These are phyloP conservation scores for Hymenoscyphus albidus DNA, from an alignment of 2,329 filamentous ascomycete genomes.

Conservation along the genomic window DNA sequence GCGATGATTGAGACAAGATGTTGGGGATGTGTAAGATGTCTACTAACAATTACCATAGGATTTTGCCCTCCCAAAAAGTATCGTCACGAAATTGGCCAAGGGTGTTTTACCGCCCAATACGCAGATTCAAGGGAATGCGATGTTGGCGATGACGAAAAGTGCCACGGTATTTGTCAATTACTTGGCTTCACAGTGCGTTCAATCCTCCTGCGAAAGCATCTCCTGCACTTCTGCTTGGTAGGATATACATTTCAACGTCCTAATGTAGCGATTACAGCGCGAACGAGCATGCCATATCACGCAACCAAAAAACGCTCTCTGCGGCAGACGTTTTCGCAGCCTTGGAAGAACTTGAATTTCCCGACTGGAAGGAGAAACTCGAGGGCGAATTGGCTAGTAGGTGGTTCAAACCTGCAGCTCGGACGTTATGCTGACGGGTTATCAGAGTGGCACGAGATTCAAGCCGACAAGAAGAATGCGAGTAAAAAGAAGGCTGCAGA, in stretches of 20 bases:
- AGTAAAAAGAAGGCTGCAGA: slow-evolving; percentile 65
- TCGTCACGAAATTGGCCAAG: slow-evolving; percentile 76
- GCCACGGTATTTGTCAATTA: slow-evolving; percentile 83
- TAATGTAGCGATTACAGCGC: slow-evolving; percentile 48
- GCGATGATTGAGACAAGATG: not conserved
- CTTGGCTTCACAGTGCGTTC: slow-evolving; percentile 65
- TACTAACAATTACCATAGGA: slow-evolving; percentile 47
- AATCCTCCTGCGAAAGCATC: not conserved
- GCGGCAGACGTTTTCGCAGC: slow-evolving; percentile 73
- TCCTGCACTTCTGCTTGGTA: not conserved
- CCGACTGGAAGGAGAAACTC: slow-evolving; percentile 63
- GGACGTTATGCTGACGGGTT: not conserved
- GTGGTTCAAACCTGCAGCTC: slow-evolving; percentile 33
- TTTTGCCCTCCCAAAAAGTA: slow-evolving; percentile 73
- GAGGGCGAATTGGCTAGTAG: slow-evolving; percentile 73
- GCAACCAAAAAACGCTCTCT: slow-evolving; percentile 74
- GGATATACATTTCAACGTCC: not conserved
- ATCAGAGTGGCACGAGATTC: slow-evolving; percentile 66
- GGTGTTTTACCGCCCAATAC: slow-evolving; percentile 76
- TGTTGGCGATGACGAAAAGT: slow-evolving; percentile 74
- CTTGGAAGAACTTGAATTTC: slow-evolving; percentile 70
- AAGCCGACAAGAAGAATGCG: slow-evolving; percentile 71
- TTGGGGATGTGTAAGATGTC: not conserved
- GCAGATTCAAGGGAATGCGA: slow-evolving; percentile 77
- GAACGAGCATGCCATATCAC: slow-evolving; percentile 63